Evolutionary conservation across 2,329 filamentous ascomycete species (phyloP).

Genomic region (Aspergillus awamori): DNA sequence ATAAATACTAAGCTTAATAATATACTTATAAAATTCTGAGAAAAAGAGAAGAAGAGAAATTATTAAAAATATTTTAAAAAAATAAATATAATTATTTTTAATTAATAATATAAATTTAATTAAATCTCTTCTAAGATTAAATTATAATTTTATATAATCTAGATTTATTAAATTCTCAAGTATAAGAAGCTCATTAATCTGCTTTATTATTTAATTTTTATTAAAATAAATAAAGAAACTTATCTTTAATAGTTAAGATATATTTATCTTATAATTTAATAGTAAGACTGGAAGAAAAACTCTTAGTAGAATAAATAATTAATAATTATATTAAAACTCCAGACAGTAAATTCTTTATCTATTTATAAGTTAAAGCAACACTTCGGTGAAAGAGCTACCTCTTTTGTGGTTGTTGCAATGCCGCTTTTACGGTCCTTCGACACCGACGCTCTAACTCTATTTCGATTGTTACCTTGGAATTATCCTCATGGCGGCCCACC

Average conservation of each 20-base stretch:
- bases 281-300: not conserved
- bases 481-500: no score
- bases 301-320: not conserved
- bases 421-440: no score
- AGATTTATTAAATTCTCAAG: not conserved
- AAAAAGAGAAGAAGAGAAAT: not conserved
- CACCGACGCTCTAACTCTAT: no score
- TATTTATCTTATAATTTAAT: not conserved
- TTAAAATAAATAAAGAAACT: not conserved
- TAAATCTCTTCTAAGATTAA: not conserved
- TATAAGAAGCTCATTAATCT: not conserved
- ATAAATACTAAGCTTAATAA: not conserved
- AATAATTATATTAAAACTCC: not conserved
- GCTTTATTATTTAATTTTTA: not conserved
- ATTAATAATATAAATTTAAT: not conserved
- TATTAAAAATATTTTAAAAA: not conserved
- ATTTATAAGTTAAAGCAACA: not conserved
- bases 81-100: not conserved
- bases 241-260: not conserved
- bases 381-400: no score
- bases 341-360: not conserved
- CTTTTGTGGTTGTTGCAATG: no score
- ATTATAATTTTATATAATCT: not conserved
- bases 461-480: no score
- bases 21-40: not conserved